Conservation (phyloP, 208 protist species). For the Angomonas ambiguus region DNA sequence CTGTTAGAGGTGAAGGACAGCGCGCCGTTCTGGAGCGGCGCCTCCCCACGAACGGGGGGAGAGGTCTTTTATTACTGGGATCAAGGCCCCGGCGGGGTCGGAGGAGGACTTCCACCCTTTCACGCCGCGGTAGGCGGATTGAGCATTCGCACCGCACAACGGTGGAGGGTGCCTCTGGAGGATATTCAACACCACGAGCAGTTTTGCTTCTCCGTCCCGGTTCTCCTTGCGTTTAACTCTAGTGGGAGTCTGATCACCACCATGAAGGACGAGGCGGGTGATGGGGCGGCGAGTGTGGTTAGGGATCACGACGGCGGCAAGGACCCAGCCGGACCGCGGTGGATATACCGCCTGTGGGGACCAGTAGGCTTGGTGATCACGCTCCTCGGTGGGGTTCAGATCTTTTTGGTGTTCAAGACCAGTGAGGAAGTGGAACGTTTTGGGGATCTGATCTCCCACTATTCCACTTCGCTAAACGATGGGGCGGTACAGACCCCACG, state of each 20-base stretch:
- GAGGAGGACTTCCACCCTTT: not conserved
- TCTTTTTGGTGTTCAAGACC: slow-evolving; percentile 31
- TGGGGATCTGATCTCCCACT: not conserved
- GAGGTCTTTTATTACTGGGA: not conserved
- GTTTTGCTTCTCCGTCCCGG: slow-evolving; percentile 27
- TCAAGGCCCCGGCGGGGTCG: not conserved
- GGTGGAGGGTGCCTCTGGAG: slow-evolving; percentile 20
- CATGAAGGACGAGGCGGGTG: not conserved
- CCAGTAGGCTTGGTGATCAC: slow-evolving; percentile 29
- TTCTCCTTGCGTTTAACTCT: slow-evolving; percentile 20
- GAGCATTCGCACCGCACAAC: slow-evolving; percentile 8
- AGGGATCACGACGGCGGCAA: not conserved
- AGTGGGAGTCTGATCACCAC: not conserved
- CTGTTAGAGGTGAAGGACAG: not conserved
- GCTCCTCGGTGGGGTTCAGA: slow-evolving; percentile 17
- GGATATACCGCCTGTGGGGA: slow-evolving; percentile 37
- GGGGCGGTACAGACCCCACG: not conserved
- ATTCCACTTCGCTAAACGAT: not conserved
- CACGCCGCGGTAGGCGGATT: not conserved
- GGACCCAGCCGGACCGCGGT: slow-evolving; percentile 5
- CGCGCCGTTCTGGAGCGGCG: not conserved
- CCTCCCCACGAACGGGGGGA: not conserved
- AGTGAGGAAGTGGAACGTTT: not conserved
- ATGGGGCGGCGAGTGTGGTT: not conserved
- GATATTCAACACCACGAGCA: slow-evolving; percentile 26